Base-by-base conservation (phyloP, 257 asterid species). In the Verbascum thapsus region DNA sequence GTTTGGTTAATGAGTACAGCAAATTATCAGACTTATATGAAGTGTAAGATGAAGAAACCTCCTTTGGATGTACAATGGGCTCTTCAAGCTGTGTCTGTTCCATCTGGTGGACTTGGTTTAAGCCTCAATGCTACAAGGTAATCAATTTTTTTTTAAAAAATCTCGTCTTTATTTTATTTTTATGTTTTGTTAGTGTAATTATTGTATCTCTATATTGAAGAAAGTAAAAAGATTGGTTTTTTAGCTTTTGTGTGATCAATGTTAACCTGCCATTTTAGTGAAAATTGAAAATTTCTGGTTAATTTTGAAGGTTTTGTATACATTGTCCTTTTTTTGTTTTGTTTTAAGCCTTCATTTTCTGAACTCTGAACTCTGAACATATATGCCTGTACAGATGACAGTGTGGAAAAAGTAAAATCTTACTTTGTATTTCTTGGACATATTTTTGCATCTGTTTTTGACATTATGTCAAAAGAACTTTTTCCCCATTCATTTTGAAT, bases 1-100 rank as follows among this genome's bases (percentile, higher is more conserved):
- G 88, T 88, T 48, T 88, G 96, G 95, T 44, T 88, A 15, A 72
- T 88, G 70, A 95, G 80, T 6, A 84, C 75, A 19, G 96, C 96
- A 3, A 77, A 74, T 79, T 80, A 81, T 42, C 95, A 83, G 59
- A 86, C 96, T 0, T 88, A 80, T 30, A 78, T 74, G 47, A 88
- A 79, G 64, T 83, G 92, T 38, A 85, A 83, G 67, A 85, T 78
- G 83, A 86, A 77, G 68, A 82, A 88, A 35, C 90, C 95, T 2
- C 83, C 90, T 54, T 74, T 88, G 72, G 95, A 86, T 61, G 48
- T 77, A 59, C 88, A 69, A 13, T 86, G 96, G 96, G 63, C 68
- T 63, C 81, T 88, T 49, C 90, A 86, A 42, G 64, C 95, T 43
- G 85, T 86, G 10, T 78, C 81, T 59, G 76, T 84, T 60, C 94